Evolutionary conservation across 2,329 filamentous ascomycete genomes (phyloP).

Genomic region (Remersonia thermophila): DNA sequence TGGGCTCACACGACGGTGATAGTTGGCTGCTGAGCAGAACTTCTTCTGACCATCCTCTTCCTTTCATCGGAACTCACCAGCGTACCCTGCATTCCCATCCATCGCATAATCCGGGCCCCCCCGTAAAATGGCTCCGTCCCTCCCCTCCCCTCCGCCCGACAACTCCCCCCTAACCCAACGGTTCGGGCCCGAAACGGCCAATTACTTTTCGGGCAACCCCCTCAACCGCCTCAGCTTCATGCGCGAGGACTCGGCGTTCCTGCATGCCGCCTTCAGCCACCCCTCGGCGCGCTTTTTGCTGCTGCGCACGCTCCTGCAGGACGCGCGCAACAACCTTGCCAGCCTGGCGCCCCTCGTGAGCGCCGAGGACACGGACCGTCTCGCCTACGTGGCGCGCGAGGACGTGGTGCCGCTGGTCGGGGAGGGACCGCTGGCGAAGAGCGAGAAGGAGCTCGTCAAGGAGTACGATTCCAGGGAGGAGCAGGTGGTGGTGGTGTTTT

Average conservation of each 20-base stretch:
- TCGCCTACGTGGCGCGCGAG: slow-evolving; percentile 56
- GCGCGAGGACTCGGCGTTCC: slow-evolving; percentile 56
- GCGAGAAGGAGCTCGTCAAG: slow-evolving; percentile 61
- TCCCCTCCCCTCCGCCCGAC: slow-evolving; percentile 36
- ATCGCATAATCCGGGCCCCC: too few relatives aligned
- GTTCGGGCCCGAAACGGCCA: slow-evolving; percentile 68
- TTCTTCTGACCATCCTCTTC: too few relatives aligned
- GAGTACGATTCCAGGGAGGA: slow-evolving; percentile 60
- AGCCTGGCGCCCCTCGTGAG: slow-evolving; percentile 61
- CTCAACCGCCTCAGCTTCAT: slow-evolving; percentile 73
- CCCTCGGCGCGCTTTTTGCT: slow-evolving; percentile 61
- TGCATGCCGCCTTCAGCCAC: slow-evolving; percentile 53
- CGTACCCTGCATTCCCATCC: too few relatives aligned
- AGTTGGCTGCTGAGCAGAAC: too few relatives aligned
- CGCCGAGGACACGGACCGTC: slow-evolving; percentile 36
- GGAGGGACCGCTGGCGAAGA: slow-evolving; percentile 53
- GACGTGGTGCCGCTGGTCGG: slow-evolving; percentile 63
- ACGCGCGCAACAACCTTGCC: slow-evolving; percentile 48
- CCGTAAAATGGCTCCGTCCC: slow-evolving; percentile 16
- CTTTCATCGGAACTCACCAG: too few relatives aligned
- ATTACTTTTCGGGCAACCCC: slow-evolving; percentile 72
- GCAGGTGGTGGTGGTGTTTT: slow-evolving; percentile 63
- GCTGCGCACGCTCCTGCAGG: slow-evolving; percentile 27
- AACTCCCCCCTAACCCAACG: slow-evolving; percentile 60
- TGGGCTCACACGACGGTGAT: too few relatives aligned